Evolutionary conservation across 768 basidiomycete species (phyloP).

Genomic region (Tulasnella sp.): DNA sequence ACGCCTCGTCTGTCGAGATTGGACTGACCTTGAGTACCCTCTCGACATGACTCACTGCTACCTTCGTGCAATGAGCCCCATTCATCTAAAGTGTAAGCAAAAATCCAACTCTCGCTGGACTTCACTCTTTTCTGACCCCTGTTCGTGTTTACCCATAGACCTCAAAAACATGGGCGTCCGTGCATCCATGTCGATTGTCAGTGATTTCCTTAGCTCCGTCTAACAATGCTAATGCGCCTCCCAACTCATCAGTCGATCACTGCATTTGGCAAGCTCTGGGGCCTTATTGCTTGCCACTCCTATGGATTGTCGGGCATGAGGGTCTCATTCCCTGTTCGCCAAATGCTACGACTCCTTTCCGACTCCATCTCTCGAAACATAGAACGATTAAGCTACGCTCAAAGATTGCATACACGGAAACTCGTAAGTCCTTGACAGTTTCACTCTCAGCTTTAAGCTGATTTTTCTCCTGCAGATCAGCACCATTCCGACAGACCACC

Average conservation of each 20-base stretch:
- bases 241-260: constrained; percentile 58
- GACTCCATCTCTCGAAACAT: constrained; percentile 78
- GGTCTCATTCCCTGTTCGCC: constrained; percentile 78
- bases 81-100: constrained; percentile 68
- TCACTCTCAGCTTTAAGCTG: neutral
- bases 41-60: constrained; percentile 82
- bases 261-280: constrained; percentile 77
- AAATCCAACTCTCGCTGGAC: neutral
- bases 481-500: constrained; percentile 59
- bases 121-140: neutral
- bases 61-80: constrained; percentile 82
- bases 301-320: constrained; percentile 78
- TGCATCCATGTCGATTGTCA: constrained; percentile 79
- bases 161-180: constrained; percentile 77
- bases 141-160: constrained; percentile 42
- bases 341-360: constrained; percentile 74
- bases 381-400: constrained; percentile 73
- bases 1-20: constrained; percentile 59
- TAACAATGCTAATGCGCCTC: constrained; percentile 17
- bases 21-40: constrained; percentile 63
- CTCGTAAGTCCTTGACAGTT: constrained; percentile 47
- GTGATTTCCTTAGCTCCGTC: constrained; percentile 34
- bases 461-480: constrained; percentile 51
- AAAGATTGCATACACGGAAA: constrained; percentile 69
- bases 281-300: constrained; percentile 71